Evolutionary conservation across 306 rosid genomes (phyloP), one percentile per base, ranked within the genome.

Genomic region (Comarum palustre): DNA sequence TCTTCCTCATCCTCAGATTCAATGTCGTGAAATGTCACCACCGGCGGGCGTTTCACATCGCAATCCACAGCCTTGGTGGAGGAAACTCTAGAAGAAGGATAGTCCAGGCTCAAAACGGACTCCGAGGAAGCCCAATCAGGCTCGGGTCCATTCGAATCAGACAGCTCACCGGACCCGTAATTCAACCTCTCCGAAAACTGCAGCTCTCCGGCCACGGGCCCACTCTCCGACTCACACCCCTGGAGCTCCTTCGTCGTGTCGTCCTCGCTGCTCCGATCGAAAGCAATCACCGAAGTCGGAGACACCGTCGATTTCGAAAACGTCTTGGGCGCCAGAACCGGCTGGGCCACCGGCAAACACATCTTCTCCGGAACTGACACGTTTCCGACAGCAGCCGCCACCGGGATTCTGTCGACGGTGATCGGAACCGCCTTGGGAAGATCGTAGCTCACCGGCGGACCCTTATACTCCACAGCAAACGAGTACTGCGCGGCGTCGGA

Each of bases 291-390:
- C 5, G 96, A 89, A 20, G 95, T 78, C 19, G 93, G 99, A 8
- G 96, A 91, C 54, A 91, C 96, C 60, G 90, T 85, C 60, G 88
- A 73, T 46, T 77, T 86, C 5, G 93, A 90, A 70, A 92, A 84
- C 51, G 77, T 74, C 20, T 80, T 87, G 52, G 78, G 85, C 7
- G 89, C 80, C 1, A 85, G 54, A 15, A 93, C 83, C 66, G 96
- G 91, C 61, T 95, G 97, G 57, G 90, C 99, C 60, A 95, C 99
- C 8, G 99, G 97, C 83, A 91, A 63, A 3, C 90, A 75, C 50
- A 86, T 19, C 14, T 83, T 81, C 52, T 86, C 83, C 8, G 89
- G 61, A 43, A 86, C 39, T 2, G 89, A 54, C 6, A 88, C 84
- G 77, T 86, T 84, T 3, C 82, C 75, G 3, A 87, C 90, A 45